Percentiles rank a stretch among this genome's conserved stretches.
Evolutionary conservation across 305 asterid genomes (phyloP).

Genomic region (Fraxinus dipetala): DNA sequence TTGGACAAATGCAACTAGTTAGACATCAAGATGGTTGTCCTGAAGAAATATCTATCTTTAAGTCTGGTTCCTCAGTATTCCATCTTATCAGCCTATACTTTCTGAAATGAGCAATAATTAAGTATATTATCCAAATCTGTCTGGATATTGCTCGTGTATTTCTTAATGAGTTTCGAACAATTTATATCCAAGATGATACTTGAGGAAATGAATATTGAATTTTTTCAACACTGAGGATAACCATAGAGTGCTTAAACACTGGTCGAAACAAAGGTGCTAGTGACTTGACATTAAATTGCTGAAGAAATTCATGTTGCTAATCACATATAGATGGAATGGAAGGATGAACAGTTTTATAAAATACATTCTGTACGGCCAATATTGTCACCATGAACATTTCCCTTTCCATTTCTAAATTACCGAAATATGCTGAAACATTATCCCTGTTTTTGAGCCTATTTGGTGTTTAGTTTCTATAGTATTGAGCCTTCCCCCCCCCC

Average conservation of each 20-base stretch:
- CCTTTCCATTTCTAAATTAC: not conserved
- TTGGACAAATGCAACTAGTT: not conserved
- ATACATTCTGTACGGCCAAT: not conserved
- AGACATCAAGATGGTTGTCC: no score
- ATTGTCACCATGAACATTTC: not conserved
- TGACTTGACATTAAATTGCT: not conserved
- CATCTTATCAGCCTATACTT: no score
- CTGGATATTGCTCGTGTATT: no score
- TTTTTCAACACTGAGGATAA: no score
- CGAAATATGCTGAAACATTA: not conserved
- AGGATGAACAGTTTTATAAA: not conserved
- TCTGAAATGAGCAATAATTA: no score
- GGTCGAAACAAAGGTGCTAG: not conserved
- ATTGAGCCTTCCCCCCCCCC: not conserved
- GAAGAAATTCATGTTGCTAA: not conserved
- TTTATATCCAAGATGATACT: no score
- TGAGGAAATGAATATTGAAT: no score
- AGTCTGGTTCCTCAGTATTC: no score
- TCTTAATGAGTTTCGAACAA: no score
- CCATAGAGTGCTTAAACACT: no score
- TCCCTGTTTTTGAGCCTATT: not conserved
- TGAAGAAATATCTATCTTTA: no score
- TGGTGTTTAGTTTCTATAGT: not conserved
- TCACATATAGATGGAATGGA: not conserved
- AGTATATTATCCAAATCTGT: no score